Conservation (phyloP, 1,284 basidiomycete genomes). For the Naganishia sp. region DNA sequence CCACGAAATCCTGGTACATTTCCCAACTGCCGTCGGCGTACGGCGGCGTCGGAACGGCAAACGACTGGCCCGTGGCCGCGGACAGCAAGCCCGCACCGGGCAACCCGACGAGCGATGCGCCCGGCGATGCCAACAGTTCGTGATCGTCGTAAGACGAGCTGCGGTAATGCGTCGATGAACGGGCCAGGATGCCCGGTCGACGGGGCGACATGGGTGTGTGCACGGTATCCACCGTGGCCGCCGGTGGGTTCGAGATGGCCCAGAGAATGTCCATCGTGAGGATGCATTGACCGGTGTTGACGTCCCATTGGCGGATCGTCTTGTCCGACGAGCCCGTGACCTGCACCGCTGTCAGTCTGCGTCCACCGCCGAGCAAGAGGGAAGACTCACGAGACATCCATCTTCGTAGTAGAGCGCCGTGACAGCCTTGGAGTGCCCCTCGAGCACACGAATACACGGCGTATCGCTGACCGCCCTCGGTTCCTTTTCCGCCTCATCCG, state of each 20-base stretch:
- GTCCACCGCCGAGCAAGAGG: neutral
- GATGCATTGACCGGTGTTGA: slow-evolving; percentile 94
- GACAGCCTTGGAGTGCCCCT: slow-evolving; percentile 90
- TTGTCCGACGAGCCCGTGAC: slow-evolving; percentile 98
- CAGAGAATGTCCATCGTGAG: slow-evolving; percentile 99
- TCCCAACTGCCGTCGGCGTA: slow-evolving; percentile 87
- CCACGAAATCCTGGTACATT: slow-evolving; percentile 96
- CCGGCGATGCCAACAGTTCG: slow-evolving; percentile 48
- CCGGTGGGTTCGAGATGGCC: slow-evolving; percentile 89
- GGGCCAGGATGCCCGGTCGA: slow-evolving; percentile 33
- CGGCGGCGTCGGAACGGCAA: slow-evolving; percentile 80
- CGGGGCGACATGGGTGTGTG: slow-evolving; percentile 40
- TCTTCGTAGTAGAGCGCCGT: slow-evolving; percentile 95
- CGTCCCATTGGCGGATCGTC: slow-evolving; percentile 97
- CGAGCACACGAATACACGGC: slow-evolving; percentile 73
- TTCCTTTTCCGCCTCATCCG: slow-evolving; percentile 42
- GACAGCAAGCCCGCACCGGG: slow-evolving; percentile 48
- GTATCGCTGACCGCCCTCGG: slow-evolving; percentile 29
- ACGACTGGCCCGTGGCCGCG: slow-evolving; percentile 63
- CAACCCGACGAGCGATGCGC: slow-evolving; percentile 42
- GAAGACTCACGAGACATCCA: slow-evolving; percentile 71
- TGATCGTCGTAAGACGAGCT: slow-evolving; percentile 50
- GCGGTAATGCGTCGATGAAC: slow-evolving; percentile 30
- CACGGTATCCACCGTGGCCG: slow-evolving; percentile 50
- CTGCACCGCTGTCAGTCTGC: slow-evolving; percentile 54